These are phyloP conservation scores for Skeletonema costatum DNA, from an alignment of 108 stramenopile species.

Conservation along the genomic window DNA sequence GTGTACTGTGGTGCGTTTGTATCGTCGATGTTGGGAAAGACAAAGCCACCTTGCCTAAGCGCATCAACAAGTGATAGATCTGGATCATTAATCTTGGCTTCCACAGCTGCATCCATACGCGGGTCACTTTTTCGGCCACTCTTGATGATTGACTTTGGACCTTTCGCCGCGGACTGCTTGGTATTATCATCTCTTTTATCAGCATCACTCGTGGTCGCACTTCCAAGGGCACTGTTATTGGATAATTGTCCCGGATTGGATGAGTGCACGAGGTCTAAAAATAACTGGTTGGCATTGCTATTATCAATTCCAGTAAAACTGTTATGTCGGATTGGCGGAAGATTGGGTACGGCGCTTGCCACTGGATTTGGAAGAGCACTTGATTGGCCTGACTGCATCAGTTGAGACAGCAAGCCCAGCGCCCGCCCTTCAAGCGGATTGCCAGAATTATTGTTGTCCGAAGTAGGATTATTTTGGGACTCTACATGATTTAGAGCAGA, in stretches of 20 bases:
- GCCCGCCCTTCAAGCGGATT: neutral
- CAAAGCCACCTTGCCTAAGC: slow-evolving; percentile 73
- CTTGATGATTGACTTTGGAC: slow-evolving; percentile 25
- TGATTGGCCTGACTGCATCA: neutral
- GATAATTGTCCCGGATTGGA: neutral
- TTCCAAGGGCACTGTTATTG: neutral
- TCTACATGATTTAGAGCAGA: neutral
- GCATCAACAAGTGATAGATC: slow-evolving; percentile 65
- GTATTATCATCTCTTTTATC: neutral
- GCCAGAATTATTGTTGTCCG: neutral
- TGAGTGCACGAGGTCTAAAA: neutral
- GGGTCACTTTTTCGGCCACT: slow-evolving; percentile 74
- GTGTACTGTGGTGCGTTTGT: slow-evolving; percentile 24
- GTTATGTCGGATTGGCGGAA: neutral
- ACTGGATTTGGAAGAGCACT: slow-evolving; percentile 8
- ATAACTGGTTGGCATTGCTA: neutral
- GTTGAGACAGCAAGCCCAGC: slow-evolving; percentile 6
- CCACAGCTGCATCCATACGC: slow-evolving; percentile 75
- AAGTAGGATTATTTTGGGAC: neutral
- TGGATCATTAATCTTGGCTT: slow-evolving; percentile 72
- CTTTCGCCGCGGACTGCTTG: slow-evolving; percentile 23
- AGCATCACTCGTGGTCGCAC: neutral
- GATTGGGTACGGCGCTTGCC: neutral
- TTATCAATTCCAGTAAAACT: neutral
- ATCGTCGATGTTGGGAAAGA: slow-evolving; percentile 60